Evolutionary conservation across 108 stramenopile species (phyloP).

Genomic region (Cylindrotheca fusiformis): DNA sequence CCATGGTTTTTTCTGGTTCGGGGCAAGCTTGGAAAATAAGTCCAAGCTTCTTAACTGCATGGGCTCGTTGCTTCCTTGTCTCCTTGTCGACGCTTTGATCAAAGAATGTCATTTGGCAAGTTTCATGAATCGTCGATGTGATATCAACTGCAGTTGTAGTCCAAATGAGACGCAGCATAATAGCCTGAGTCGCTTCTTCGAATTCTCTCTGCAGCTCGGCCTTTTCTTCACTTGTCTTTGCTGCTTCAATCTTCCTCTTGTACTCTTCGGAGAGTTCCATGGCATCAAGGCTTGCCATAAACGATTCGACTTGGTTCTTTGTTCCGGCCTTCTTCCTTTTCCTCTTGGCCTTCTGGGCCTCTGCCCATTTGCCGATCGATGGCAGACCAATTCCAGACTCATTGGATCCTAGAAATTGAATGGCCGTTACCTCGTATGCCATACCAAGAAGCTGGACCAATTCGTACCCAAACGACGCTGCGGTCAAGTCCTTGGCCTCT

Average conservation of each 20-base stretch:
- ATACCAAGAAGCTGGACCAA: conserved; percentile 60
- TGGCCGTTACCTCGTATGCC: conserved; percentile 55
- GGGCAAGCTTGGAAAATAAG: conserved; percentile 57
- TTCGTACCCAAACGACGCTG: conserved; percentile 63
- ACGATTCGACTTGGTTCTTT: conserved; percentile 46
- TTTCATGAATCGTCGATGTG: conserved; percentile 64
- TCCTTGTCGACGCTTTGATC: conserved; percentile 63
- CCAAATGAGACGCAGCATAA: conserved; percentile 60
- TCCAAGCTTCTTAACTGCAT: conserved; percentile 57
- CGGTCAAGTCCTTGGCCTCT: conserved; percentile 41
- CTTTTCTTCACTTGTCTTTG: conserved; percentile 55
- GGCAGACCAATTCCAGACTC: conserved; percentile 75
- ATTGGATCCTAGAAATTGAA: conserved; percentile 62
- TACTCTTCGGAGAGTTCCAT: conserved; percentile 47
- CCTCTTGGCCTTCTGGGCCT: conserved; percentile 49
- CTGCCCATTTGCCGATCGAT: conserved; percentile 63
- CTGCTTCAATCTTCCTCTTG: conserved; percentile 48
- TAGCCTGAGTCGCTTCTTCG: conserved; percentile 38
- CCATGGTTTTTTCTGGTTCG: conserved; percentile 32
- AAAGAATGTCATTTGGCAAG: conserved; percentile 65
- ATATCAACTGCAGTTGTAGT: conserved; percentile 68
- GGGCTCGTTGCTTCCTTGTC: conserved; percentile 49
- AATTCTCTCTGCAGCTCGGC: conserved; percentile 35
- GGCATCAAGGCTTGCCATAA: conserved; percentile 47
- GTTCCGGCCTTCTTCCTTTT: conserved; percentile 19